Conservation (phyloP, 2,329 filamentous ascomycete species). For the Diaporthe amygdali region DNA sequence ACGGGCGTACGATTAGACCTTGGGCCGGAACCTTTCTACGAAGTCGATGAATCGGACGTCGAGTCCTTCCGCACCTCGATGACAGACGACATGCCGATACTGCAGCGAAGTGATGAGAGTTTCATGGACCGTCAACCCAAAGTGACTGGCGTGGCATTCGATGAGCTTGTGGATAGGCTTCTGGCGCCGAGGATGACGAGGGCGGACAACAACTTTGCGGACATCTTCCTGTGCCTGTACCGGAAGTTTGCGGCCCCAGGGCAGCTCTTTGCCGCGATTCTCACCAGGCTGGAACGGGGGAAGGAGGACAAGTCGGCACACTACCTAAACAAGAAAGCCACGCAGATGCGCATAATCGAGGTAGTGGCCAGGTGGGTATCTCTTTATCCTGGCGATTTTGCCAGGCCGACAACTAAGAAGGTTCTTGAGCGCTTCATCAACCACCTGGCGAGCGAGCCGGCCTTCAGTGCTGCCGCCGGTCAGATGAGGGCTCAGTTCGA, state of each 20-base stretch:
- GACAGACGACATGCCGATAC: slow-evolving; percentile 66
- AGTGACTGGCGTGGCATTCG: slow-evolving; percentile 60
- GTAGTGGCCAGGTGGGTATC: slow-evolving; percentile 89
- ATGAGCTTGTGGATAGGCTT: slow-evolving; percentile 85
- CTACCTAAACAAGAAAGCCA: slow-evolving; percentile 77
- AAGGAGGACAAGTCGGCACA: slow-evolving; percentile 70
- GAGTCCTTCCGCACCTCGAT: slow-evolving; percentile 67
- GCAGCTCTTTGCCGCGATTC: slow-evolving; percentile 77
- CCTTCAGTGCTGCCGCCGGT: slow-evolving; percentile 83
- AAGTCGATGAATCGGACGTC: slow-evolving; percentile 73
- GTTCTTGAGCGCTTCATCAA: slow-evolving; percentile 77
- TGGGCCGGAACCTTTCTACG: slow-evolving; percentile 62
- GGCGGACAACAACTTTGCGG: slow-evolving; percentile 85
- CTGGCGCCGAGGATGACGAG: slow-evolving; percentile 82
- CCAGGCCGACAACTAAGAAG: slow-evolving; percentile 73
- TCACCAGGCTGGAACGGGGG: slow-evolving; percentile 75
- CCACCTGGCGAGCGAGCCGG: slow-evolving; percentile 75
- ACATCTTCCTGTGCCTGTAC: slow-evolving; percentile 91
- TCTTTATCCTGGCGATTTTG: slow-evolving; percentile 92
- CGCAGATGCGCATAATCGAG: slow-evolving; percentile 83
- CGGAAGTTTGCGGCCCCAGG: slow-evolving; percentile 88
- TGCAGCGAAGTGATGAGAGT: slow-evolving; percentile 70
- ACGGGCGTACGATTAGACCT: slow-evolving; percentile 59
- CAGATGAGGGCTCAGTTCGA: slow-evolving; percentile 85
- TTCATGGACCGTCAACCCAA: slow-evolving; percentile 60